phyloP scores from a whole-genome alignment of 2,329 filamentous ascomycete genomes.

The Neonectria coccinea region DNA sequence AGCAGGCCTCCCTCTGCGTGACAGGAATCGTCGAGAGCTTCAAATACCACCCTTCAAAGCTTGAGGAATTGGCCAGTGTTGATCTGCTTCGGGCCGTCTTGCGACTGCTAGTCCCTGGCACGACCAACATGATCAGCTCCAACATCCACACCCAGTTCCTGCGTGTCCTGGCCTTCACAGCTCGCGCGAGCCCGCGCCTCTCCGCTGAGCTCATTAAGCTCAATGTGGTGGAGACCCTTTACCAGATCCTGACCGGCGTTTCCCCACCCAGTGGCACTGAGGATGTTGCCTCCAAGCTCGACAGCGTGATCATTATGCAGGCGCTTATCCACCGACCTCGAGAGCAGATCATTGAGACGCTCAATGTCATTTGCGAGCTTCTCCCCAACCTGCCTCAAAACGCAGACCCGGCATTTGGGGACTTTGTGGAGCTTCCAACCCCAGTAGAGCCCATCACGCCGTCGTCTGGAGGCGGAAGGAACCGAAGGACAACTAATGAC shows the following conservation, averaged over 20 bases:
- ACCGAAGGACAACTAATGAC: constrained; percentile 71
- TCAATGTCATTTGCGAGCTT: constrained; percentile 97
- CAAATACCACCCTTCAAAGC: constrained; percentile 84
- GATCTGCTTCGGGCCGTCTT: constrained; percentile 87
- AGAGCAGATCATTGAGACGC: constrained; percentile 95
- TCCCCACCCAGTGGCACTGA: constrained; percentile 86
- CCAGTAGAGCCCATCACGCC: constrained; percentile 56
- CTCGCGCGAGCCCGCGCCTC: constrained; percentile 86
- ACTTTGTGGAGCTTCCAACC: constrained; percentile 58
- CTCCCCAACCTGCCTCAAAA: constrained; percentile 78
- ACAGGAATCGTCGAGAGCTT: constrained; percentile 98
- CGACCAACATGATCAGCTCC: constrained; percentile 92
- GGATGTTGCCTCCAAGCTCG: constrained; percentile 85
- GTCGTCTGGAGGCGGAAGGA: constrained; percentile 49
- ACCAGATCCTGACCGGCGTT: constrained; percentile 96
- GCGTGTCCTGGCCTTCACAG: constrained; percentile 89
- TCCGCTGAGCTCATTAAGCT: constrained; percentile 94
- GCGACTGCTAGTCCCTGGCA: constrained; percentile 89
- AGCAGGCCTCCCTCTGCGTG: constrained; percentile 95
- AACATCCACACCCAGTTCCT: constrained; percentile 98
- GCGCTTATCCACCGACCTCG: constrained; percentile 94
- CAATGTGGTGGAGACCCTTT: constrained; percentile 96
- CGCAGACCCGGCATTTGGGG: constrained; percentile 57
- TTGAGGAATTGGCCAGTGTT: constrained; percentile 92
- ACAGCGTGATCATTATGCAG: constrained; percentile 99